Percentiles rank a stretch among this genome's conserved stretches.
Evolutionary conservation across 1,139 yeast species (phyloP).

Genomic region (Zhuliangozyma blackwelliae): DNA sequence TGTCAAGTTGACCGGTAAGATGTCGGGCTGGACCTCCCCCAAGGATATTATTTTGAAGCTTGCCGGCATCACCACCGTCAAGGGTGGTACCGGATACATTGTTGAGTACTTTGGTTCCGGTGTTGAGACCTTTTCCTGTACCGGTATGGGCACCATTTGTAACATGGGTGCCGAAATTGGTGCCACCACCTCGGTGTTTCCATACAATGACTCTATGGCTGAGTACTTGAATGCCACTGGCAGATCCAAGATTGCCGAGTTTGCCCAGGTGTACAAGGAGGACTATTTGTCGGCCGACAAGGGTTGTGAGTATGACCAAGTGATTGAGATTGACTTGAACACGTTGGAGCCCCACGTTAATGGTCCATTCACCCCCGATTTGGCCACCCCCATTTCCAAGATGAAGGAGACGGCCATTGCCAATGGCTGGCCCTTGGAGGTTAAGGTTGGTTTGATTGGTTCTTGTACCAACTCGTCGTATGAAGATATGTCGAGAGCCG

Average conservation of each 20-base stretch:
- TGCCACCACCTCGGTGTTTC: slow-evolving; percentile 98
- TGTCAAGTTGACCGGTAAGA: slow-evolving; percentile 92
- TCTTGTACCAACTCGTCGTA: slow-evolving; percentile 99
- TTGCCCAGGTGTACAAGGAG: slow-evolving; percentile 69
- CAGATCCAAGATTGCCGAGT: slow-evolving; percentile 78
- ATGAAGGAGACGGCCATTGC: slow-evolving; percentile 83
- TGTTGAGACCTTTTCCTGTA: slow-evolving; percentile 91
- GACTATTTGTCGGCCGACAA: slow-evolving; percentile 87
- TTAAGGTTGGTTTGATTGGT: slow-evolving; percentile 95
- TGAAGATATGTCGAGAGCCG: slow-evolving; percentile 98
- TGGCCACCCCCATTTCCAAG: slow-evolving; percentile 95
- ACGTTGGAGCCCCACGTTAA: slow-evolving; percentile 96
- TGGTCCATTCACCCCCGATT: slow-evolving; percentile 99
- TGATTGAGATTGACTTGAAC: slow-evolving; percentile 90
- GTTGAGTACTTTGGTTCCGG: slow-evolving; percentile 98
- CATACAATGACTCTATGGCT: slow-evolving; percentile 87
- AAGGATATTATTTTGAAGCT: slow-evolving; percentile 93
- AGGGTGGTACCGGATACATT: slow-evolving; percentile 98
- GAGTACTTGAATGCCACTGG: slow-evolving; percentile 87
- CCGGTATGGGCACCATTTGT: slow-evolving; percentile 99
- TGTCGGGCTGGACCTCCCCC: slow-evolving; percentile 98
- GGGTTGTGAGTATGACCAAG: slow-evolving; percentile 94
- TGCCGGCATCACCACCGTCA: slow-evolving; percentile 96
- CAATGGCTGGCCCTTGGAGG: slow-evolving; percentile 92
- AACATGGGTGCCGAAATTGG: slow-evolving; percentile 99